Conservation (phyloP, 208 protist species). For the Leishmania martiniquensis region DNA sequence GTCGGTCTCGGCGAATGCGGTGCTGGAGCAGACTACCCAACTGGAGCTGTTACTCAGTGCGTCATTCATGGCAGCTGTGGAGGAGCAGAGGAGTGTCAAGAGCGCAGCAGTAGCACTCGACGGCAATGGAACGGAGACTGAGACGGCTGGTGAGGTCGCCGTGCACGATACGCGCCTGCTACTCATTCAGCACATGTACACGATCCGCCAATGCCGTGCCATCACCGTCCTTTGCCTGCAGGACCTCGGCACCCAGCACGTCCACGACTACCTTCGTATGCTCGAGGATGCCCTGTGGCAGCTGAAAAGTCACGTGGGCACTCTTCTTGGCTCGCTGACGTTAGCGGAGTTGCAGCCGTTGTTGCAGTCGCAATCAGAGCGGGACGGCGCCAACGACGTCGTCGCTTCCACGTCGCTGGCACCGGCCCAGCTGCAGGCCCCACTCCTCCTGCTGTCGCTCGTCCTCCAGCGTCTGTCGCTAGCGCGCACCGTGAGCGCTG, state of each 20-base stretch:
- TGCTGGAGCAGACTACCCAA: slow-evolving; percentile 82
- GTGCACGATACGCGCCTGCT: background rate
- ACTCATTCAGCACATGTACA: slow-evolving; percentile 35
- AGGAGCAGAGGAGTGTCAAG: background rate
- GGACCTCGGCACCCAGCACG: slow-evolving; percentile 74
- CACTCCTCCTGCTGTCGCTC: slow-evolving; percentile 24
- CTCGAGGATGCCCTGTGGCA: slow-evolving; percentile 88
- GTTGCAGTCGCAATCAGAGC: background rate
- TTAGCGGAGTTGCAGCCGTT: slow-evolving; percentile 16
- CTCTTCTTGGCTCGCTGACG: slow-evolving; percentile 48
- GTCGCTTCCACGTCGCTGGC: background rate
- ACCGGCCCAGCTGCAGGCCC: background rate
- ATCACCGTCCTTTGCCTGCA: slow-evolving; percentile 65
- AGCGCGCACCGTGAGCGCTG: slow-evolving; percentile 46
- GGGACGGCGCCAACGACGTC: slow-evolving; percentile 21
- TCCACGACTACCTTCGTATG: slow-evolving; percentile 75
- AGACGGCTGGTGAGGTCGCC: slow-evolving; percentile 1
- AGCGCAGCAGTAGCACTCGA: background rate
- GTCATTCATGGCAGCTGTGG: slow-evolving; percentile 36
- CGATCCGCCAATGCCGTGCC: slow-evolving; percentile 66
- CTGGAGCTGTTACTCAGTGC: slow-evolving; percentile 74
- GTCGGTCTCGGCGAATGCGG: slow-evolving; percentile 56
- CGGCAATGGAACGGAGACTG: background rate
- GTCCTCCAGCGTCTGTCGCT: slow-evolving; percentile 49
- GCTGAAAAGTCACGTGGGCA: slow-evolving; percentile 47